These are phyloP conservation scores for Camptophora hylomeconis DNA, from an alignment of 2,329 filamentous ascomycete genomes.

Conservation along the genomic window DNA sequence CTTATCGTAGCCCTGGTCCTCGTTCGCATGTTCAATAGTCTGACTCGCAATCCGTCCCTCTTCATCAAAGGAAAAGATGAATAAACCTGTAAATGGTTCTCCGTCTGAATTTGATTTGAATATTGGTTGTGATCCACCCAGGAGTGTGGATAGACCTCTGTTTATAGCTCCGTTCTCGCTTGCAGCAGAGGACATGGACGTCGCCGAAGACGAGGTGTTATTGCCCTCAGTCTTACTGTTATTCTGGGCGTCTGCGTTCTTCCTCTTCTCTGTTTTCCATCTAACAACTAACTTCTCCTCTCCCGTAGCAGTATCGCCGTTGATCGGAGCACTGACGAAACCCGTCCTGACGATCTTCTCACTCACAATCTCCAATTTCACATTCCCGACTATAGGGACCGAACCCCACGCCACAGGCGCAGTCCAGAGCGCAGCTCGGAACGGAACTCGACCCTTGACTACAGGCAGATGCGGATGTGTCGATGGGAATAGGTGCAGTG, in stretches of 20 bases:
- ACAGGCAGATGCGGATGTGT: slow-evolving; percentile 58
- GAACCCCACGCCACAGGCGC: slow-evolving; percentile 92
- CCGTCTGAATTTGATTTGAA: slow-evolving; percentile 46
- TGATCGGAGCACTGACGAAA: slow-evolving; percentile 21
- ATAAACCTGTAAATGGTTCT: slow-evolving; percentile 70
- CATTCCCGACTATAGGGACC: slow-evolving; percentile 79
- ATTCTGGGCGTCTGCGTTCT: too few species aligned
- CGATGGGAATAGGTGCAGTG: slow-evolving; percentile 52
- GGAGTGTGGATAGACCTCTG: slow-evolving; percentile 30
- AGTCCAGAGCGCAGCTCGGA: slow-evolving; percentile 89
- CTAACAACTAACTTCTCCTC: slow-evolving; percentile 78
- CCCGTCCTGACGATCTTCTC: slow-evolving; percentile 67
- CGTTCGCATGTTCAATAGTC: slow-evolving; percentile 86
- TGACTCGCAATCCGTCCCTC: slow-evolving; percentile 74
- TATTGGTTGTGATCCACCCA: slow-evolving; percentile 39
- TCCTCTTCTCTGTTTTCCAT: slow-evolving; percentile 56
- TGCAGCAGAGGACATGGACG: slow-evolving; percentile 13
- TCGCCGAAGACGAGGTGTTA: slow-evolving; percentile 1
- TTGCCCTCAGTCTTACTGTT: too few species aligned
- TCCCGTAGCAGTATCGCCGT: slow-evolving; percentile 22
- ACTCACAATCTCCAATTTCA: slow-evolving; percentile 72
- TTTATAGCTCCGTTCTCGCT: slow-evolving; percentile 20
- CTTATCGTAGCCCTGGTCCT: slow-evolving; percentile 69
- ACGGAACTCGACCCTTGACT: slow-evolving; percentile 82
- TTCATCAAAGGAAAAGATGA: slow-evolving; percentile 89